Percentiles rank a stretch among this genome's conserved stretches.
Evolutionary conservation across 192 early-diverging fungal species (phyloP).

Genomic region (Coemansia sp.): DNA sequence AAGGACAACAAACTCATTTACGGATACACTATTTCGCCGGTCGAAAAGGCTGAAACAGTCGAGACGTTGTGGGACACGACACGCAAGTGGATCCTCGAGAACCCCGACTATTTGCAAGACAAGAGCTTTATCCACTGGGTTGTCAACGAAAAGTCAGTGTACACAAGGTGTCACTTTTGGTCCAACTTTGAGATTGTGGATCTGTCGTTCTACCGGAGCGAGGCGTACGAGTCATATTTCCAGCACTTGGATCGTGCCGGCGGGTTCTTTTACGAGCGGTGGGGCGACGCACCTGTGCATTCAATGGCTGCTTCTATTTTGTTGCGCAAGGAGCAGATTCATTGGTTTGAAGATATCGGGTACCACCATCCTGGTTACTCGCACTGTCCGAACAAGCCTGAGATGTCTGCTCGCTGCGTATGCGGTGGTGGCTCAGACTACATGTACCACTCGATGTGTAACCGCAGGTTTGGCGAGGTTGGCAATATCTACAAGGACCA

Average conservation of each 20-base stretch:
- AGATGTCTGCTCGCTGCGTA: slow-evolving; percentile 43
- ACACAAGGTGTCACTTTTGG: slow-evolving; percentile 77
- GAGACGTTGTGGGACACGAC: slow-evolving; percentile 63
- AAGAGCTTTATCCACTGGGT: slow-evolving; percentile 52
- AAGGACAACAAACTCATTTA: slow-evolving; percentile 65
- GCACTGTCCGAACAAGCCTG: slow-evolving; percentile 68
- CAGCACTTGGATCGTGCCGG: slow-evolving; percentile 58
- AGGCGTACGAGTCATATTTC: slow-evolving; percentile 61
- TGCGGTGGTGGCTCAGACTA: slow-evolving; percentile 40
- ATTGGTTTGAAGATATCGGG: slow-evolving; percentile 76
- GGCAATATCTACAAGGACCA: slow-evolving; percentile 31
- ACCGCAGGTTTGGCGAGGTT: slow-evolving; percentile 26
- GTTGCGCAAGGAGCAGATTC: slow-evolving; percentile 61
- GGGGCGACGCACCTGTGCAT: slow-evolving; percentile 68
- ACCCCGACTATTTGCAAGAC: slow-evolving; percentile 35
- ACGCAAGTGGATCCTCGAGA: slow-evolving; percentile 52
- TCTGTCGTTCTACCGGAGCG: slow-evolving; percentile 58
- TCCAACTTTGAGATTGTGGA: slow-evolving; percentile 75
- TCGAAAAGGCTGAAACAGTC: slow-evolving; percentile 61
- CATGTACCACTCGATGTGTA: slow-evolving; percentile 48
- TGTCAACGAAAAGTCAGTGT: slow-evolving; percentile 56
- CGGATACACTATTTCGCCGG: slow-evolving; percentile 67
- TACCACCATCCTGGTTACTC: slow-evolving; percentile 65
- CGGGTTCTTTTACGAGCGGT: slow-evolving; percentile 69
- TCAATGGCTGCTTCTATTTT: slow-evolving; percentile 64